Evolutionary conservation across 2,329 filamentous ascomycete species (phyloP), one percentile per base, ranked within the genome.

Genomic region (Aspergillus neoniger): DNA sequence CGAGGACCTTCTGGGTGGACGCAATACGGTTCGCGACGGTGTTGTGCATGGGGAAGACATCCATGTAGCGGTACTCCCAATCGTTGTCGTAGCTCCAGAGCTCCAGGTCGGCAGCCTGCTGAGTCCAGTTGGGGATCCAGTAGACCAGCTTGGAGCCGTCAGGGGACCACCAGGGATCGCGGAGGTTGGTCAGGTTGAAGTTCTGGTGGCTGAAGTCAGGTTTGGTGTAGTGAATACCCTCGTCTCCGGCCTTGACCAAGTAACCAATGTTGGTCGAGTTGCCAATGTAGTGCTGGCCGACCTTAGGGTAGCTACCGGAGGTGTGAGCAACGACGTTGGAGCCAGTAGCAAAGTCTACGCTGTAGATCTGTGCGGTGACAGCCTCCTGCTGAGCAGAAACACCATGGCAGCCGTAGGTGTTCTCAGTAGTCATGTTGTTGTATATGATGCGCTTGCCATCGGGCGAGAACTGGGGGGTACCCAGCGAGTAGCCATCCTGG

Each of bases 21-120:
- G 70, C 74, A 0, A 78, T 65, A 1, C 62, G 66, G 36, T 71
- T 63, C 2, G 65, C 55, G 8, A 65, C 69, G 3, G 65, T 66
- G 15, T 76, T 62, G 48, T 72, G 66, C 53, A 55, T 32, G 0
- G 79, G 78, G 66, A 80, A 80, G 3, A 80, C 76, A 55, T 80
- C 78, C 48, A 72, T 79, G 69, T 77, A 78, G 19, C 76, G 73
- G 60, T 80, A 80, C 5, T 80, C 78, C 73, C 73, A 80, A 4
- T 78, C 73, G 6, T 44, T 38, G 44, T 80, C 74, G 71, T 72
- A 80, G 62, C 71, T 75, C 62, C 74, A 80, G 5, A 80, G 69
- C 44, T 68, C 44, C 64, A 1, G 73, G 64, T 4, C 77, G 76
- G 9, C 68, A 64, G 4, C 68, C 62, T 55, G 53, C n/a, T 55